Base-by-base conservation (phyloP, 176 grass and related monocot species). In the Oryza meyeriana region DNA sequence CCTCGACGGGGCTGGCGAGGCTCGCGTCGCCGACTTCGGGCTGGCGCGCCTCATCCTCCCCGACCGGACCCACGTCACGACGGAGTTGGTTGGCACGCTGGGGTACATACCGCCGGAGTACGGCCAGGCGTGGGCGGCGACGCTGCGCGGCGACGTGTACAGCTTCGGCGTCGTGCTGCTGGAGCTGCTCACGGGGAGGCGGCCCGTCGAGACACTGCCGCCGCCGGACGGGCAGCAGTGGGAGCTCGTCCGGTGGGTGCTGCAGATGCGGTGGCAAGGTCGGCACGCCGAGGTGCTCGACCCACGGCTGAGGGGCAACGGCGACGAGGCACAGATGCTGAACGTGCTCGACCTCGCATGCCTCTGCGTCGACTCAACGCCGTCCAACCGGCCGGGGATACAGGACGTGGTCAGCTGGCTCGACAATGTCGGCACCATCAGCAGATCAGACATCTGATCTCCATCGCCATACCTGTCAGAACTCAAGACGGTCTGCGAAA, bases 101-200 rank as follows among this genome's bases (percentile, higher is more conserved):
- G 87, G 87, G 55, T 91, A 91, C 81, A 88, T 91, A 70, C 89
- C 89, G 72, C 89, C 89, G 8, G 89, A 91, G 72, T 91, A 91
- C 71, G 85, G 89, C 2, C 85, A 91, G 47, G 89, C 30, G 61
- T 91, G 89, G 89, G 72, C 34, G 41, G 89, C 89, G 2, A 91
- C 89, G 24, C 78, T 83, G 71, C 88, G 91, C 2, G 94, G 94
- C 13, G 94, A 97, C 68, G 89, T 97, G 28, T 97, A 97, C 84
- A 97, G 91, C 81, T 94, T 89, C 72, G 92, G 94, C 8, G 94
- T 97, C 18, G 94, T 97, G 65, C 85, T 97, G 64, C 85, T 97
- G 35, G 94, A 97, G 80, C 94, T 97, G 33, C 85, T 97, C 27
- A 97, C 94, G 11, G 89, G 89, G 5, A 66, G 65, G 65, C 71